A percentile compares a stretch with the other conserved stretches of the same genome.
Conservation (phyloP, 768 basidiomycete genomes). For the Pleurotus eryngii region DNA sequence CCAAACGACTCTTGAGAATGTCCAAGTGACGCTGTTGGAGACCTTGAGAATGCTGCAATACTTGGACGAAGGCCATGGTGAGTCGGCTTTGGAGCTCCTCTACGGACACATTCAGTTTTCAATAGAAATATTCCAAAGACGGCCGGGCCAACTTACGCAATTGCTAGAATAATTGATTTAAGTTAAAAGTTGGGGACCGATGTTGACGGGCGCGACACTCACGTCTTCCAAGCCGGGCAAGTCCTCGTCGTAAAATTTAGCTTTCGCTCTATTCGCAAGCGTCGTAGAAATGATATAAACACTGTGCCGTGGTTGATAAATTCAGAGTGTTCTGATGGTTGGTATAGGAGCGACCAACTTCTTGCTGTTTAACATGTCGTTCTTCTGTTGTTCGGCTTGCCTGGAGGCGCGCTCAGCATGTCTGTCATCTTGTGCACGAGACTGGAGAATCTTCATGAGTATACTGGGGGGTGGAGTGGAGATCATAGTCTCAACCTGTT, state of each 20-base stretch:
- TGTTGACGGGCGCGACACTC: conserved; percentile 22
- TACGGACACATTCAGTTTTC: conserved; percentile 23
- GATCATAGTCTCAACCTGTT: conserved; percentile 51
- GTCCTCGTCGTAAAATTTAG: conserved; percentile 68
- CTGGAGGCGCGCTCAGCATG: conserved; percentile 72
- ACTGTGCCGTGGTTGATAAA: conserved; percentile 31
- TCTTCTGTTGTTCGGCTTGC: conserved; percentile 72
- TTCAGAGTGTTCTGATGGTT: neutral
- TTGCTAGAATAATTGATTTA: conserved; percentile 40
- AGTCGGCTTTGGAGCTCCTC: conserved; percentile 71
- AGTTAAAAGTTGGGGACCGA: too few relatives aligned
- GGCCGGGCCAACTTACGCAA: conserved; percentile 49
- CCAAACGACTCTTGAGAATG: conserved; percentile 47
- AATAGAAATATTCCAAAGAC: conserved; percentile 4
- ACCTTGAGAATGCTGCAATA: conserved; percentile 57
- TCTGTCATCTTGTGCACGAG: conserved; percentile 65
- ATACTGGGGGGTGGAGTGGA: neutral
- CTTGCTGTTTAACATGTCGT: conserved; percentile 79
- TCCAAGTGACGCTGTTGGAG: conserved; percentile 61
- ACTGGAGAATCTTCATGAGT: conserved; percentile 33
- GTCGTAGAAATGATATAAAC: conserved; percentile 69
- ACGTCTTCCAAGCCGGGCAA: conserved; percentile 73
- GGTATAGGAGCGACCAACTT: conserved; percentile 46
- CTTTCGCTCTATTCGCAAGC: conserved; percentile 66
- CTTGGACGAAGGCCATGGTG: conserved; percentile 47